Evolutionary conservation across 148 eudicot species (phyloP), one percentile per base, ranked within the genome.

Genomic region (Rhododendron henanense): DNA sequence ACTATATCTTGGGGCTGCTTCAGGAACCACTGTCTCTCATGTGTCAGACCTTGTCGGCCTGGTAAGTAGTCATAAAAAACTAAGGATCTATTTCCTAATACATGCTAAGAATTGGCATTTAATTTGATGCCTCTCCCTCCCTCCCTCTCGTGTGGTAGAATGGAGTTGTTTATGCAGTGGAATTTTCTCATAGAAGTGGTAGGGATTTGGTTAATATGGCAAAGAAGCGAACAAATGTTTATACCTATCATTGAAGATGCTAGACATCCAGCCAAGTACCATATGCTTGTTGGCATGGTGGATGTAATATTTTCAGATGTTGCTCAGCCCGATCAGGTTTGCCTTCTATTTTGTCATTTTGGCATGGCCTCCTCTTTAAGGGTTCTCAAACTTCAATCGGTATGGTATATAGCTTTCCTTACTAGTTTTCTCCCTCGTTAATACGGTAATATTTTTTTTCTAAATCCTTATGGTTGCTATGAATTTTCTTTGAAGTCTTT

Each of bases 261-360:
- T 39, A 94, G 98, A 80, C 96, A 96, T 90, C 96, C 98, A 61
- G 92, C 94, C 39, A 95, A 93, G 88, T 93, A 95, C 78, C 86
- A 96, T 21, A 93, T 94, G 97, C 91, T 96, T 37, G 96, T 96
- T 63, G 95, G 97, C 67, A 94, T 94, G 97, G 98, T 92, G 57
- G 98, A 94, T 92, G 96, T 94, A 4, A 92, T 96, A 41, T 94
- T 96, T 86, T 93, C 95, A 61, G 98, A 96, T 92, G 98, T 94
- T 91, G 98, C 98, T 86, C 98, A 94, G 82, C 98, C 98, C 81
- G 96, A 94, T 89, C 97, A 94, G 98, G 97, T 96, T 75, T 89
- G 91, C 45, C 15, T 35, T 47, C 53, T 50, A 50, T 45, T 50
- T 50, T 50, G 44, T 11, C 53, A 50, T 50, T 50, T 10, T 50